Conservation (phyloP, 768 basidiomycete genomes). For the Butyriboletus loyo region DNA sequence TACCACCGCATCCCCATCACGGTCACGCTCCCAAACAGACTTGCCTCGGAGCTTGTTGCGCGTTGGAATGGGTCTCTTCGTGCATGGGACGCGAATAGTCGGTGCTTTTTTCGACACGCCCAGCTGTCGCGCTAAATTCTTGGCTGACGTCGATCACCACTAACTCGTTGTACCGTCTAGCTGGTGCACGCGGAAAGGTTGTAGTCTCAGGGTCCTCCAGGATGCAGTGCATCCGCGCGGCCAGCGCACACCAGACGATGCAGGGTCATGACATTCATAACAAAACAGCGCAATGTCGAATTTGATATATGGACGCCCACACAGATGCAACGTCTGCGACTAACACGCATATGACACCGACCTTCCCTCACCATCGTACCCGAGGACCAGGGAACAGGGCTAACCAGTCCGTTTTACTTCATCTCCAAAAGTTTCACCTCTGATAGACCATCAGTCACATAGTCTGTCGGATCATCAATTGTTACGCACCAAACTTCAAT, state of each 20-base stretch:
- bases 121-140: background rate
- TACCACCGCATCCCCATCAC: conserved; percentile 1
- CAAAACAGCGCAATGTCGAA: conserved; percentile 18
- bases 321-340: conserved; percentile 15
- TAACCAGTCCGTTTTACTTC: conserved; percentile 41
- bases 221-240: conserved; percentile 26
- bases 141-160: background rate
- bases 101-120: background rate
- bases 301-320: conserved; percentile 28
- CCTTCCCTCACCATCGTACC: conserved; percentile 2
- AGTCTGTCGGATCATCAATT: background rate
- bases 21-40: conserved; percentile 3
- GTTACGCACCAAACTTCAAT: conserved; percentile 69
- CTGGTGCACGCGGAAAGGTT: conserved; percentile 7
- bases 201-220: conserved; percentile 21
- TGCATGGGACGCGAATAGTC: too few relatives aligned
- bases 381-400: conserved; percentile 11
- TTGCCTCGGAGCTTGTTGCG: background rate
- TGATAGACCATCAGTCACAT: conserved; percentile 29
- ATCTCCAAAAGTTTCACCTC: conserved; percentile 73
- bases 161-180: conserved; percentile 1
- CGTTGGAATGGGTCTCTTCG: background rate
- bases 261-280: conserved; percentile 20
- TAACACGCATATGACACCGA: conserved; percentile 19
- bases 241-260: conserved; percentile 18